Evolutionary conservation across 1,139 yeast genomes (phyloP).

Genomic region (Yamadazyma songkhlaensis): DNA sequence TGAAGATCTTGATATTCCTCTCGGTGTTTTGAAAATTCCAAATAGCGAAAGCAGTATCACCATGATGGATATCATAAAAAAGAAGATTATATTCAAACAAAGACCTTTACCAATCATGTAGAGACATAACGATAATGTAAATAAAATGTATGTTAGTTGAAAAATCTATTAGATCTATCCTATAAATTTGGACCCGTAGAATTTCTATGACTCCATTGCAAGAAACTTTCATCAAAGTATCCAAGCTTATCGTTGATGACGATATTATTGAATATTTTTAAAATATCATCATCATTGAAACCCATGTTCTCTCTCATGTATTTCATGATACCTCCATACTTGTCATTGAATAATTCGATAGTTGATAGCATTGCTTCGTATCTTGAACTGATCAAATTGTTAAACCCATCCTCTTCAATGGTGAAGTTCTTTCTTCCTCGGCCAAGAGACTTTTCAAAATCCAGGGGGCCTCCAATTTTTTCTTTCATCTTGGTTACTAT

Average conservation of each 20-base stretch:
- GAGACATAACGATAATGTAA: background rate
- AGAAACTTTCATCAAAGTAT: slow-evolving; percentile 18
- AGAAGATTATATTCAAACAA: slow-evolving; percentile 57
- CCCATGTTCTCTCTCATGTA: slow-evolving; percentile 51
- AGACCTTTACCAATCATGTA: slow-evolving; percentile 77
- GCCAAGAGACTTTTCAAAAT: slow-evolving; percentile 28
- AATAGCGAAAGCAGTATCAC: slow-evolving; percentile 17
- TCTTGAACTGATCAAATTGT: slow-evolving; percentile 60
- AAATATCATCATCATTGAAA: slow-evolving; percentile 49
- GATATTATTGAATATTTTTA: slow-evolving; percentile 44
- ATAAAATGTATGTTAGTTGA: slow-evolving; percentile 7
- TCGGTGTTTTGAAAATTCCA: slow-evolving; percentile 49
- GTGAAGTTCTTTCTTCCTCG: slow-evolving; percentile 41
- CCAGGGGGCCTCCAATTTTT: slow-evolving; percentile 21
- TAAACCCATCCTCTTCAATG: slow-evolving; percentile 48
- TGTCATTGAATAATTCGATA: slow-evolving; percentile 44
- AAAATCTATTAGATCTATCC: background rate
- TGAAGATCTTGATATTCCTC: slow-evolving; percentile 55
- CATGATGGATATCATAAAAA: slow-evolving; percentile 55
- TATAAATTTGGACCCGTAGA: slow-evolving; percentile 12
- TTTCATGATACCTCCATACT: slow-evolving; percentile 53
- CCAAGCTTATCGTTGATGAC: slow-evolving; percentile 22
- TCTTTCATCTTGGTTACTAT: slow-evolving; percentile 27
- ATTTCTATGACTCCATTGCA: slow-evolving; percentile 27
- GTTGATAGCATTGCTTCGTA: slow-evolving; percentile 74